Evolutionary conservation across 2,329 filamentous ascomycete genomes (phyloP), one percentile per base, ranked within the genome.

Genomic region (Colletotrichum sojae): DNA sequence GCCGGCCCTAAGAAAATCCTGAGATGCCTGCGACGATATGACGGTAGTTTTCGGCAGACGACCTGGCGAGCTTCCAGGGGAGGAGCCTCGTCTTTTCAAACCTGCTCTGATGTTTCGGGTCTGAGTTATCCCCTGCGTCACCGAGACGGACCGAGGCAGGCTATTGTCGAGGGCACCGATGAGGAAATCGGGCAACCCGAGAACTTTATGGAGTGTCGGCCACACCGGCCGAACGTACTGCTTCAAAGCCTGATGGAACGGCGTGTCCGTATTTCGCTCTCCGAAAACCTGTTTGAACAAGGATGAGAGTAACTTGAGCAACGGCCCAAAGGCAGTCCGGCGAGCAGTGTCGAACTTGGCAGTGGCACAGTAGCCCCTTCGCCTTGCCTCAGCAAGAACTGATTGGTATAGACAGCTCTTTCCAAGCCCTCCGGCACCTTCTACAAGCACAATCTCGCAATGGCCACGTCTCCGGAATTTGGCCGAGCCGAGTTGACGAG

Each of bases 171-270:
- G 81, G 5, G 84, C 79, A 4, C 88, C 88, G 20, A 91, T 82
- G 6, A 91, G 81, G 80, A 95, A 97, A 74, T 95, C 91, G 0
- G 90, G 90, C 36, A 92, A 82, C 2, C 87, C 88, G 6, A 92
- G 82, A 2, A 89, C 79, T 70, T 86, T 86, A 73, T 91, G 89
- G 66, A 92, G 80, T 80, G 87, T 86, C 8, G 88, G 88, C 90
- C 90, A 92, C 15, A 89, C 84, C 2, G 90, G 89, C 27, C 85
- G 85, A 52, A 91, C 85, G 70, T 90, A 90, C 59, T 90, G 84
- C 77, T 89, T 90, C 40, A 92, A 76, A 1, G 84, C 80, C 73
- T 88, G 86, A 70, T 91, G 90, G 64, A 92, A 90, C 2, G 84
- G 81, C 0, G 89, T 91, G 49, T 91, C 88, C 0, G 89, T 91